Evolutionary conservation across 2,329 filamentous ascomycete genomes (phyloP), one percentile per base, ranked within the genome.

Genomic region (Domatiomyces catenatus): DNA sequence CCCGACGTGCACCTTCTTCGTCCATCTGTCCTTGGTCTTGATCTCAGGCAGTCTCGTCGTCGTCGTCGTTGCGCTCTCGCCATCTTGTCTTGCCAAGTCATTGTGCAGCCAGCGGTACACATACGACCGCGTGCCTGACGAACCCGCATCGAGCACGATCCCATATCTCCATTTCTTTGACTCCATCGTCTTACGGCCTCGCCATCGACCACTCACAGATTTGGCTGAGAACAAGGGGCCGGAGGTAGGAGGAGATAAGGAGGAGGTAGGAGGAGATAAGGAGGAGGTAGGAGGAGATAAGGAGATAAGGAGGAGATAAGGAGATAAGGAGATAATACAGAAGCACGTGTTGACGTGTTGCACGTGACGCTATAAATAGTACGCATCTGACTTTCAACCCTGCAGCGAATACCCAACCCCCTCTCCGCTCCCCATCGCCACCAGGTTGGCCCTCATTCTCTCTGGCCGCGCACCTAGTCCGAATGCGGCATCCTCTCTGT

Each of bases 81-180:
- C 71, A 36, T 78, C 74, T 61, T 79, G 72, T 4, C 32, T 5
- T 56, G 84, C 83, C 58, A 75, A 75, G 42, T 78, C 72, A 56
- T 81, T 81, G 63, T 93, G 84, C 62, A 89, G 79, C 92, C 92
- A 98, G 68, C 82, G 80, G 70, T 98, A 98, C 52, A 98, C 80
- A 67, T 98, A 87, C 56, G 94, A 76, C 65, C 92, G 84, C 62
- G 90, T 96, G 65, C 92, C 76, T 62, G 92, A 96, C 67, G 92
- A 96, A 60, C 92, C 92, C 66, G 92, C 92, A 76, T 98, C 92
- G 63, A 98, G 79, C 64, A 98, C 89, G 61, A 96, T 86, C 65
- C 89, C 92, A 75, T 93, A 95, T 71, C 74, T 72, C 74, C 75
- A 55, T 46, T 55, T 47, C 51, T 55, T 48, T 7, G 50, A 36